Evolutionary conservation across 2,329 filamentous ascomycete genomes (phyloP).

Genomic region (Claviceps quebecensis): DNA sequence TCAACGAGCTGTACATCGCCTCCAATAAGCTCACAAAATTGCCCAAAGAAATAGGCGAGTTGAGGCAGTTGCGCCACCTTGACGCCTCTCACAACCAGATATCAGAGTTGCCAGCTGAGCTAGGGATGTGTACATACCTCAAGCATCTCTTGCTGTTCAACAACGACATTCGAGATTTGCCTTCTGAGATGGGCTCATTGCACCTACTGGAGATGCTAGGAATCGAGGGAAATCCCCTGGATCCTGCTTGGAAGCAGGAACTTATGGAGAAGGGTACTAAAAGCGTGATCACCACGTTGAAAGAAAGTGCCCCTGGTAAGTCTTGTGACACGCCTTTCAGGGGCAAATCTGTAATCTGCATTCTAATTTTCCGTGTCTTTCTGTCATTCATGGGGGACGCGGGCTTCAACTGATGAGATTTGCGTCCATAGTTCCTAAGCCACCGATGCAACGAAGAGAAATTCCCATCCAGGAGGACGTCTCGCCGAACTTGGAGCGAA

Average conservation of each 20-base stretch:
- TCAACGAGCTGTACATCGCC: conserved; percentile 84
- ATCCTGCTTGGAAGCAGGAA: conserved; percentile 61
- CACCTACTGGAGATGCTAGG: conserved; percentile 81
- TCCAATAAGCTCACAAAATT: conserved; percentile 77
- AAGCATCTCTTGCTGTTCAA: conserved; percentile 79
- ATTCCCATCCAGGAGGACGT: conserved; percentile 62
- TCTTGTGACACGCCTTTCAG: not conserved
- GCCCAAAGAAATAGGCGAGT: conserved; percentile 66
- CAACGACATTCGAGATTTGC: conserved; percentile 72
- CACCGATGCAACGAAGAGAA: conserved; percentile 63
- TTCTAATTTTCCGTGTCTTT: no score
- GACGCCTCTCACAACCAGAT: conserved; percentile 86
- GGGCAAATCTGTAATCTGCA: not conserved
- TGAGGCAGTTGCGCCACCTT: conserved; percentile 68
- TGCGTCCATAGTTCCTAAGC: conserved; percentile 48
- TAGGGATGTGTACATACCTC: conserved; percentile 92
- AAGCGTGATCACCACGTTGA: conserved; percentile 66
- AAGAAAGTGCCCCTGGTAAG: conserved; percentile 75
- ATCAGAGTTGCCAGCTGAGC: conserved; percentile 67
- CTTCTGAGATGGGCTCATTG: conserved; percentile 76
- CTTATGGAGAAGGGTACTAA: conserved; percentile 81
- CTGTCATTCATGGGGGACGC: no score
- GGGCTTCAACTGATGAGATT: conserved; percentile 9
- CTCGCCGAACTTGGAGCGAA: conserved; percentile 46
- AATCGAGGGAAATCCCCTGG: conserved; percentile 80